These are phyloP conservation scores for Fusarium lyarnte DNA, from an alignment of 2,329 filamentous ascomycete species.

Conservation along the genomic window DNA sequence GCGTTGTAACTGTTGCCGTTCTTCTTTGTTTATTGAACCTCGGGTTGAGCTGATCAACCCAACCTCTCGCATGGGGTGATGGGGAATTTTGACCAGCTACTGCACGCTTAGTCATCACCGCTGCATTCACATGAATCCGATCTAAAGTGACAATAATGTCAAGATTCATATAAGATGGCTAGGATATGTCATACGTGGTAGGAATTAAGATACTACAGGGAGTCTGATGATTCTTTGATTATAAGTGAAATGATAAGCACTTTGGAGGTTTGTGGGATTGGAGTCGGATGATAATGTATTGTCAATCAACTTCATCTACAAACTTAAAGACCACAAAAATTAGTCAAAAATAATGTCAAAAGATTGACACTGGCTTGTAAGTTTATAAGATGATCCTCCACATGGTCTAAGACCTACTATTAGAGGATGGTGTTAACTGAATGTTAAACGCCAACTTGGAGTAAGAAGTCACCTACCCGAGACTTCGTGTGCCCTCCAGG, in stretches of 20 bases:
- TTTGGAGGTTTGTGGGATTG: background rate
- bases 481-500: background rate
- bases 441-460: background rate
- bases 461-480: background rate
- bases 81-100: slow-evolving; percentile 18
- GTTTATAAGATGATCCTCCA: background rate
- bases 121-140: slow-evolving; percentile 2
- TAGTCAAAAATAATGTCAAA: background rate
- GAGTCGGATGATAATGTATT: rapidly evolving
- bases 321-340: background rate
- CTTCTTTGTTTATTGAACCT: slow-evolving; percentile 4
- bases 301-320: background rate
- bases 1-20: background rate
- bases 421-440: background rate
- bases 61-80: slow-evolving; percentile 11
- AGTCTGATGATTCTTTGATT: background rate
- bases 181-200: rapidly evolving
- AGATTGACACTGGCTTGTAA: background rate
- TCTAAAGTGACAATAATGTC: background rate
- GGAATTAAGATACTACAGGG: rapidly evolving
- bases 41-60: slow-evolving; percentile 5
- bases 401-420: background rate
- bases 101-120: slow-evolving; percentile 28
- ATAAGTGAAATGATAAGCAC: background rate
- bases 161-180: background rate